These are phyloP conservation scores for Cystobasidium onofrii DNA, from an alignment of 768 basidiomycete genomes.

Conservation along the genomic window DNA sequence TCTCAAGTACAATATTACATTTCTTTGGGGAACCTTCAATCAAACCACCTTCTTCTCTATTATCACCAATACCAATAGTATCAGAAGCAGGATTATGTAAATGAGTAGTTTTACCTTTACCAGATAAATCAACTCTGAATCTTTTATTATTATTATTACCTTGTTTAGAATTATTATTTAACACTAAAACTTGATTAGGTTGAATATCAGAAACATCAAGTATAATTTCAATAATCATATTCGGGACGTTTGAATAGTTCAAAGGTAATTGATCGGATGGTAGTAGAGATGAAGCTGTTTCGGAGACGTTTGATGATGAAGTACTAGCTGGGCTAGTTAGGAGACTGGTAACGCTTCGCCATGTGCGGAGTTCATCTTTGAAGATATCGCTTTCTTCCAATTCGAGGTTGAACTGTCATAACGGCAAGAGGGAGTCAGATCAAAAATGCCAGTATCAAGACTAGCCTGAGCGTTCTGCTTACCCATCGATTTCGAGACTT, in stretches of 20 bases:
- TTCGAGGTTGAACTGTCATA: slow-evolving; percentile 42
- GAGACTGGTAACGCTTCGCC: slow-evolving; percentile 35
- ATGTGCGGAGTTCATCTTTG: slow-evolving; percentile 38
- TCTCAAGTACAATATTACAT: slow-evolving; percentile 34
- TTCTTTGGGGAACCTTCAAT: slow-evolving; percentile 8
- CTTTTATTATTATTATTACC: too few species aligned
- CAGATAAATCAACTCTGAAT: slow-evolving; percentile 31
- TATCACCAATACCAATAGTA: too few species aligned
- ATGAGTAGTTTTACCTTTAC: background rate
- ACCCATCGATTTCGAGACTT: slow-evolving; percentile 39
- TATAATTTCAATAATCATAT: slow-evolving; percentile 38
- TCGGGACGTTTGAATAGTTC: slow-evolving; percentile 21
- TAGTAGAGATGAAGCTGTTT: background rate
- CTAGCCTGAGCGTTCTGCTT: background rate
- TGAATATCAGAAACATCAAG: slow-evolving; percentile 38
- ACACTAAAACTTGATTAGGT: slow-evolving; percentile 40
- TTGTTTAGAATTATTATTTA: slow-evolving; percentile 34
- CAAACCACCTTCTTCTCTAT: too few species aligned
- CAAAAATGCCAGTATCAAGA: too few species aligned
- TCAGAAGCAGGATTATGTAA: background rate
- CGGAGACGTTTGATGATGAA: background rate
- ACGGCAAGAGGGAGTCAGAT: too few species aligned
- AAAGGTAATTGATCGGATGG: background rate
- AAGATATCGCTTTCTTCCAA: slow-evolving; percentile 38
- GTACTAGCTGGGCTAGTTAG: slow-evolving; percentile 5